These are phyloP conservation scores for Pilatotrama ljubarskyi DNA, from an alignment of 768 basidiomycete genomes.

Conservation along the genomic window DNA sequence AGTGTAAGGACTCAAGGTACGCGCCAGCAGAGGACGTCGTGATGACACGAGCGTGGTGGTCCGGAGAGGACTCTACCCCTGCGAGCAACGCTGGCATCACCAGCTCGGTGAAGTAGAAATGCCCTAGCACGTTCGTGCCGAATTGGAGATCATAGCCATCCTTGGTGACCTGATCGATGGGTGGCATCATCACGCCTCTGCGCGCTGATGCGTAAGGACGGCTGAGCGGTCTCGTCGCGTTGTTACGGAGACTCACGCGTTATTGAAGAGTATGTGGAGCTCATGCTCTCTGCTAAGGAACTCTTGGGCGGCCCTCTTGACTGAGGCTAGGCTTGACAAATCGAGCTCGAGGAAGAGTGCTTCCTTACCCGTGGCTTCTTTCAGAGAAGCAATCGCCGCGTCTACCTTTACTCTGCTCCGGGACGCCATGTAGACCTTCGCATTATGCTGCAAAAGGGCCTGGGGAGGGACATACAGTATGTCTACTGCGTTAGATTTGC, in stretches of 20 bases:
- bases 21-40: conserved; percentile 46
- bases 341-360: conserved; percentile 48
- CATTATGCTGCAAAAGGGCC: conserved; percentile 59
- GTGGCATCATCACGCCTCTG: conserved; percentile 52
- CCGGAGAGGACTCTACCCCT: conserved; percentile 40
- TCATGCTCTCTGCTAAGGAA: conserved; percentile 45
- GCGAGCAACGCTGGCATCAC: conserved; percentile 49
- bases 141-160: conserved; percentile 58
- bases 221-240: background rate
- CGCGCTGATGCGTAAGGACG: too few species aligned
- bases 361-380: conserved; percentile 44
- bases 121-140: conserved; percentile 54
- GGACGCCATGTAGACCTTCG: conserved; percentile 64
- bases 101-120: conserved; percentile 35
- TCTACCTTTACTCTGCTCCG: conserved; percentile 48
- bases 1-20: conserved; percentile 38
- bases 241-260: conserved; percentile 41
- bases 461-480: conserved; percentile 25
- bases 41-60: conserved; percentile 48
- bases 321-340: conserved; percentile 38
- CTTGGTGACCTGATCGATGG: conserved; percentile 39
- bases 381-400: conserved; percentile 53
- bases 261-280: conserved; percentile 54
- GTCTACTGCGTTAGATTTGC: background rate
- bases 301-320: conserved; percentile 41